phyloP scores from a whole-genome alignment of 2,329 filamentous ascomycete species.

The Fusarium succisae region DNA sequence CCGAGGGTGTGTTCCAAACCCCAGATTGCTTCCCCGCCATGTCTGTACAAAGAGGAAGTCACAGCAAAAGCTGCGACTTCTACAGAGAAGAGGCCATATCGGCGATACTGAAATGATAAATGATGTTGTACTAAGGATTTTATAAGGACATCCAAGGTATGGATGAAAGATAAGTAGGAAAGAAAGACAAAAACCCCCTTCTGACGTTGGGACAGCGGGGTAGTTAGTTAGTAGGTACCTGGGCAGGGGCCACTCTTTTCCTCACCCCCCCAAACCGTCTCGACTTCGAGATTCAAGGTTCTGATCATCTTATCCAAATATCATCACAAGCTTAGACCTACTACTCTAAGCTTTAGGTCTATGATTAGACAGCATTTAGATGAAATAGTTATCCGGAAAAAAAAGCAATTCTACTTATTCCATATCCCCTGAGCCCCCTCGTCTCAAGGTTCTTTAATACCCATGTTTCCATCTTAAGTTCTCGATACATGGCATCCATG shows the following conservation, averaged over 20 bases:
- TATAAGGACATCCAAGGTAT: constrained; percentile 28
- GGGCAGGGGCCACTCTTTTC: background rate
- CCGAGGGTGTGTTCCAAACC: constrained; percentile 59
- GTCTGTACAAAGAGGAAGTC: constrained; percentile 51
- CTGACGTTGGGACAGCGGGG: constrained; percentile 42
- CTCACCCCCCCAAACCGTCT: background rate
- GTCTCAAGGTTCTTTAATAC: background rate
- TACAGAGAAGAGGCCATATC: constrained; percentile 60
- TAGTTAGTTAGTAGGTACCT: constrained; percentile 11
- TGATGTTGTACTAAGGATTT: constrained; percentile 9
- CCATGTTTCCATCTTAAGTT: background rate
- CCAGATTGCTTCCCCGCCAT: constrained; percentile 64
- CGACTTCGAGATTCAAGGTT: background rate
- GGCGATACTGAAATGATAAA: constrained; percentile 16
- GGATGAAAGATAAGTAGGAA: constrained; percentile 26
- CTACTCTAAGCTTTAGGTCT: background rate
- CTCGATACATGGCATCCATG: background rate
- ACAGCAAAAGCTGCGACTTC: constrained; percentile 65
- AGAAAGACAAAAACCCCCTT: constrained; percentile 21
- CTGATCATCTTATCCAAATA: background rate
- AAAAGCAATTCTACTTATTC: background rate
- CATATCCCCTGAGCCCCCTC: background rate
- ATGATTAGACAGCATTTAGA: background rate
- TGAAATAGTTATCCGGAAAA: background rate
- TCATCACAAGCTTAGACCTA: background rate